These are phyloP conservation scores for Pinus taeda DNA, from an alignment of 75 land plant species.

Conservation along the genomic window DNA sequence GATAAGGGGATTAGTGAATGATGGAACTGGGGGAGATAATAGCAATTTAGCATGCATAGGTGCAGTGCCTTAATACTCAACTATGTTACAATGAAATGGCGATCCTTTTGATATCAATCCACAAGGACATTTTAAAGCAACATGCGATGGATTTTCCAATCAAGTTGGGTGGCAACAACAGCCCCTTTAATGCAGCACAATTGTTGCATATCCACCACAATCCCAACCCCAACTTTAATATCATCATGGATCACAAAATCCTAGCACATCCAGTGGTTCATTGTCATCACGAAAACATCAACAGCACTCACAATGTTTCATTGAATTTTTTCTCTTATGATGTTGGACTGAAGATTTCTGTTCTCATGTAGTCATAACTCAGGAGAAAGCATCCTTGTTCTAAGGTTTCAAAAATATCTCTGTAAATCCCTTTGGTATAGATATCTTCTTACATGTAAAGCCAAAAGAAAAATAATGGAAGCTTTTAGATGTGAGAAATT, in stretches of 20 bases:
- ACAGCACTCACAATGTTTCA: too few species aligned
- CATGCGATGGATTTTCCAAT: slow-evolving; percentile 24
- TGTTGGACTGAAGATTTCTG: too few species aligned
- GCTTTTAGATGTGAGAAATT: too few species aligned
- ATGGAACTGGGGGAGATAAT: slow-evolving; percentile 17
- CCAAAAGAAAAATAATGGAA: too few species aligned
- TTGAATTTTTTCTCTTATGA: too few species aligned
- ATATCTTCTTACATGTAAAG: too few species aligned
- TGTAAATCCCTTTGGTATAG: too few species aligned
- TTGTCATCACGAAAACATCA: too few species aligned
- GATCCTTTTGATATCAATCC: slow-evolving; percentile 66
- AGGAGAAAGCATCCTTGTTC: too few species aligned
- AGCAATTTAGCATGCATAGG: slow-evolving; percentile 13
- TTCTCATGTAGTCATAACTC: too few species aligned
- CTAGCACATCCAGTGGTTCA: too few species aligned
- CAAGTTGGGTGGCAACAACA: slow-evolving; percentile 39
- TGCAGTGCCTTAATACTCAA: slow-evolving; percentile 61
- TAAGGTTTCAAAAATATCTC: too few species aligned
- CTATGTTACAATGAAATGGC: slow-evolving; percentile 54
- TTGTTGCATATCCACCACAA: slow-evolving; percentile 11
- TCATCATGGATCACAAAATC: background rate
- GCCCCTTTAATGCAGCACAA: slow-evolving; percentile 50
- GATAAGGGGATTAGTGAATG: background rate
- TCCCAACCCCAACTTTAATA: slow-evolving; percentile 19
- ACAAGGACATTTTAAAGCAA: slow-evolving; percentile 32